phyloP scores from a whole-genome alignment of 257 asterid species.

The Voacanga thouarsii region DNA sequence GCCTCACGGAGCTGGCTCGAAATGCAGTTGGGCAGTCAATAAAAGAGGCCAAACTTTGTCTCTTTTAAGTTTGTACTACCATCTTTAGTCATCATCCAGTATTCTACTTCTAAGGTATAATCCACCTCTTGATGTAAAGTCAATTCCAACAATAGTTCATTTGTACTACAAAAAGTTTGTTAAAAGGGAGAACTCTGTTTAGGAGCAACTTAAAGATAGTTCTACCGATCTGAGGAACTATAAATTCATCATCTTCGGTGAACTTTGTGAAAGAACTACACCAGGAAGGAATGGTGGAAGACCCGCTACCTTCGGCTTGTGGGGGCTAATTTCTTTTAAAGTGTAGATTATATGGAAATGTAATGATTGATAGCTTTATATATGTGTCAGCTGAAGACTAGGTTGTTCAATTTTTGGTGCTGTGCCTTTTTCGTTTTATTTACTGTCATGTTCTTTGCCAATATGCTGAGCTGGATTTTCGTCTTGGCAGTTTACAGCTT shows the following conservation, averaged over 20 bases:
- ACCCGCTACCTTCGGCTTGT: neutral
- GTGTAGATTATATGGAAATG: neutral
- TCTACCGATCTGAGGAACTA: neutral
- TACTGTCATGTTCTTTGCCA: conserved; percentile 14
- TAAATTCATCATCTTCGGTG: neutral
- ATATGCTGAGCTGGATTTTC: conserved; percentile 23
- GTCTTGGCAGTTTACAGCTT: conserved; percentile 55
- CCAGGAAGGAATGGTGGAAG: neutral
- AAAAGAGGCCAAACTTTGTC: neutral
- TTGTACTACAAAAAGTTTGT: neutral
- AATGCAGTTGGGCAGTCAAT: neutral
- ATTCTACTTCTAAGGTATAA: neutral
- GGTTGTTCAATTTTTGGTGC: neutral
- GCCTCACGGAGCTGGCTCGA: neutral
- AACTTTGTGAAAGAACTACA: neutral
- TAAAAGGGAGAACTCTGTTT: neutral
- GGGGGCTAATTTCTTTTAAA: neutral
- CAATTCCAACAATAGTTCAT: neutral
- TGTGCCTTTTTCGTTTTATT: neutral
- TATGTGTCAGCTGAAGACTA: neutral
- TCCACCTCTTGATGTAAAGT: neutral
- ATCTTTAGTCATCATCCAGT: no score
- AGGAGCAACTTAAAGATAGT: neutral
- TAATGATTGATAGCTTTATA: neutral
- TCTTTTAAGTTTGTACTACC: neutral